These are phyloP conservation scores for Phytopythium litorale DNA, from an alignment of 352 stramenopile genomes.

Conservation along the genomic window DNA sequence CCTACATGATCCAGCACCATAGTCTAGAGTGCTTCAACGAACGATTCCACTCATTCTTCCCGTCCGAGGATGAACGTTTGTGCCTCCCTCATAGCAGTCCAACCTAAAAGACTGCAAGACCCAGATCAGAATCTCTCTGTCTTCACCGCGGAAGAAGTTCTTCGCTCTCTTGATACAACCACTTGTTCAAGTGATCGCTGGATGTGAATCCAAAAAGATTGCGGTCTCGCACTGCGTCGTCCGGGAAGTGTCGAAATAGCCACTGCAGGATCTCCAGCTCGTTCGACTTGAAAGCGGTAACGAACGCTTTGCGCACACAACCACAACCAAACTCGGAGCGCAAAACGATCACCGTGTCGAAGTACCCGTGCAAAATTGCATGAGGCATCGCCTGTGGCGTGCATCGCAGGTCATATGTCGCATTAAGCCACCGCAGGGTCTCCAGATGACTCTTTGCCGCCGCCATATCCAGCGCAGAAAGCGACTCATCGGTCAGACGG, in stretches of 20 bases:
- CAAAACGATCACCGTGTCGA: constrained; percentile 4
- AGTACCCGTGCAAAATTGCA: neutral
- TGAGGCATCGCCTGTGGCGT: neutral
- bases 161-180: constrained; percentile 1
- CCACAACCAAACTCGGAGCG: neutral
- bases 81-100: too few relatives aligned
- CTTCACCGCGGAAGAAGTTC: neutral
- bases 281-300: neutral
- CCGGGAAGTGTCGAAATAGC: neutral
- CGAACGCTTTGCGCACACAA: neutral
- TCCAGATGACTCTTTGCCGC: neutral
- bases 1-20: too few relatives aligned
- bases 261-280: constrained; percentile 1
- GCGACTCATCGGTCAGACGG: neutral
- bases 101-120: too few relatives aligned
- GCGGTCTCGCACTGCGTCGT: neutral
- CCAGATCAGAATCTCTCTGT: too few relatives aligned
- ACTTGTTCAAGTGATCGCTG: constrained; percentile 1
- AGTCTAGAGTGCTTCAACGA: too few relatives aligned
- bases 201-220: neutral
- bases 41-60: too few relatives aligned
- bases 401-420: neutral
- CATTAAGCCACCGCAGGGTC: neutral
- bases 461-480: neutral
- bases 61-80: too few relatives aligned